Conservation (phyloP, 2,329 filamentous ascomycete genomes). For the Cladosporium sp. region DNA sequence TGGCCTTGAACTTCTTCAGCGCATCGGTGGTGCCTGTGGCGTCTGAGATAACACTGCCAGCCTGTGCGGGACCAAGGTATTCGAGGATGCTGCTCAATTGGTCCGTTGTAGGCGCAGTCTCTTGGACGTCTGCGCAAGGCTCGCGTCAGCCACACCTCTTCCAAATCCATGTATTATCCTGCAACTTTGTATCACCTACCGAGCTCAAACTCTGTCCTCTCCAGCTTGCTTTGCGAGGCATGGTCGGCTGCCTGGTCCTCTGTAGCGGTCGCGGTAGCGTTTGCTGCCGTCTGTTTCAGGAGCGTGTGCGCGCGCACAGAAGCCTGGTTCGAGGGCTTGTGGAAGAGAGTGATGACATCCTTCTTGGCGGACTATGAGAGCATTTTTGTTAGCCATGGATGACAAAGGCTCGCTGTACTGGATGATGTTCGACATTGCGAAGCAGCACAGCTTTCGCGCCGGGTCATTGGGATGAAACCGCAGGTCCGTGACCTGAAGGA, state of each 20-base stretch:
- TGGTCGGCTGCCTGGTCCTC: slow-evolving; percentile 68
- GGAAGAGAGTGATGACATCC: slow-evolving; percentile 94
- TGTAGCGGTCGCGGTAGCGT: slow-evolving; percentile 60
- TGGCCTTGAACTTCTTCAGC: slow-evolving; percentile 68
- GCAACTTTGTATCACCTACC: slow-evolving; percentile 21
- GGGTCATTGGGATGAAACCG: too few species aligned
- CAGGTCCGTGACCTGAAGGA: too few species aligned
- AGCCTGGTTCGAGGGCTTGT: slow-evolving; percentile 67
- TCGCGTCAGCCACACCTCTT: neutral
- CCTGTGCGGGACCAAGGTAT: slow-evolving; percentile 62
- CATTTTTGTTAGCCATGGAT: neutral
- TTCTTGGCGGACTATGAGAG: slow-evolving; percentile 30
- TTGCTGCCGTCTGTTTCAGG: slow-evolving; percentile 73
- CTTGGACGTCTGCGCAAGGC: slow-evolving; percentile 57
- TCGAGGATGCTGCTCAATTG: slow-evolving; percentile 80
- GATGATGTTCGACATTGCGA: too few species aligned
- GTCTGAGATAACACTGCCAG: slow-evolving; percentile 63
- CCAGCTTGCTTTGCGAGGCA: slow-evolving; percentile 50
- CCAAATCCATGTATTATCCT: neutral
- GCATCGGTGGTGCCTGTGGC: slow-evolving; percentile 72
- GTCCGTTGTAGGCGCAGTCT: slow-evolving; percentile 70
- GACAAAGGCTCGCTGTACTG: too few species aligned
- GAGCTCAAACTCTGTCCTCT: slow-evolving; percentile 73
- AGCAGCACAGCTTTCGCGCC: too few species aligned
- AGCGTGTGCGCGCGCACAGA: slow-evolving; percentile 69